Base-by-base conservation (phyloP, 2,329 filamentous ascomycete species). In the Fusarium zealandicum region DNA sequence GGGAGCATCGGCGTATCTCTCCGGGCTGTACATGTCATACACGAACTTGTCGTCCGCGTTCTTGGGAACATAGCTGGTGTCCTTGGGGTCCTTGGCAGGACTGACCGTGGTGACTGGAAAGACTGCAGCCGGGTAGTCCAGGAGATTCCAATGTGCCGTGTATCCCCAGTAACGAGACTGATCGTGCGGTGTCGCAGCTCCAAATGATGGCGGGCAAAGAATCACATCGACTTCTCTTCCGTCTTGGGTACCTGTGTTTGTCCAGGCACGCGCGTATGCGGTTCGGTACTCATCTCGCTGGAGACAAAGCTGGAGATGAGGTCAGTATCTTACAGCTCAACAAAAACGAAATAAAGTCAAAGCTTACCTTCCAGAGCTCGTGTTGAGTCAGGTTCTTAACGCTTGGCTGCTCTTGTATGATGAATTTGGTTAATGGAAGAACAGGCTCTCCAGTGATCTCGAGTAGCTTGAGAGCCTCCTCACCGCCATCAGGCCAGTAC, bases 71-170 rank as follows among this genome's bases (percentile, higher is more conserved):
- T 72, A 71, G 2, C 27, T 13, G 1, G 39, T 7, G 10, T 70
- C 59, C 42, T 65, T 66, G 11, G 33, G 25, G n/a, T 72, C 70
- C 36, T 64, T 66, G 8, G 41, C 13, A 0, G 66, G 62, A 25
- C 70, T 64, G 3, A 70, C 70, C 2, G 56, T 67, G 4, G 69
- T 70, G 1, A 82, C 83, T 0, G 87, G 87, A 65, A 90, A 88
- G 0, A 85, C 78, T 2, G 82, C 70, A 9, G 78, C 80, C 1
- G 87, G 84, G 68, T 88, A 89, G 68, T 90, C 86, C 2, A 90
- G 78, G 35, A 90, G 64, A 66, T 90, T 90, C 85, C 86, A 90
- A 56, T 86, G 81, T 1, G 80, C 75, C 0, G 85, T 88, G 61
- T 90, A 90, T 1, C 80, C 80, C 85, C 86, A 90, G 76, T 68